A percentile compares a stretch with the other conserved stretches of the same genome.
Conservation (phyloP, 495 filamentous ascomycete species). For the Podospora pseudoanserina region DNA sequence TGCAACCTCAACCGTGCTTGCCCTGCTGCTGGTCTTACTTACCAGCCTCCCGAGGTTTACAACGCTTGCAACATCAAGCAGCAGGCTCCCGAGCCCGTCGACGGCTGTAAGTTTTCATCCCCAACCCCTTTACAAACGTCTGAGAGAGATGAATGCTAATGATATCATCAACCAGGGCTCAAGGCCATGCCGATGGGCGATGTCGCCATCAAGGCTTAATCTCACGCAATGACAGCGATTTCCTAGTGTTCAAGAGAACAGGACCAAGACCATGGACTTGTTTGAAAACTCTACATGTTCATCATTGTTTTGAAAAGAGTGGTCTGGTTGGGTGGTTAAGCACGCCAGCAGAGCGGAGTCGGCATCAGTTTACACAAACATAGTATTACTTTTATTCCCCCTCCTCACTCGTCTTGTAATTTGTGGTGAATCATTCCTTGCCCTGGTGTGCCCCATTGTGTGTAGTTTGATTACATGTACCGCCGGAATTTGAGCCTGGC, state of each 20-base stretch:
- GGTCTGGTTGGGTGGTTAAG: neutral
- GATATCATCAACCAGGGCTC: constrained; percentile 38
- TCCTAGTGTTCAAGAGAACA: neutral
- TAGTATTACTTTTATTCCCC: neutral
- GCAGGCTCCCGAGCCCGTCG: constrained; percentile 48
- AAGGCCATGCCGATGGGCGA: constrained; percentile 50
- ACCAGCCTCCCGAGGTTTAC: constrained; percentile 43
- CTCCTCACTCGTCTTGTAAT: too few relatives aligned
- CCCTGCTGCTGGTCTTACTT: constrained; percentile 43
- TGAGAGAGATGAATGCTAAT: neutral
- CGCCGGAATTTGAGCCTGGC: too few relatives aligned
- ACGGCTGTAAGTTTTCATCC: constrained; percentile 44
- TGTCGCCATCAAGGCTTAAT: constrained; percentile 50
- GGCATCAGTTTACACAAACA: neutral
- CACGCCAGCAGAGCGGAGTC: neutral
- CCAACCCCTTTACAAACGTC: too few relatives aligned
- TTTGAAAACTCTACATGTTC: neutral
- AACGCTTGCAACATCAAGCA: constrained; percentile 48
- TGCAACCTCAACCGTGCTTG: constrained; percentile 57
- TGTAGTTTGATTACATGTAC: too few relatives aligned
- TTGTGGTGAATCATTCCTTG: too few relatives aligned
- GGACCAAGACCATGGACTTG: neutral
- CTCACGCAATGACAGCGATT: neutral
- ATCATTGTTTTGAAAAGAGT: neutral
- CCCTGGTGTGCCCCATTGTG: too few relatives aligned